Conservation (phyloP, 2,329 filamentous ascomycete species). For the Claviceps paspali region DNA sequence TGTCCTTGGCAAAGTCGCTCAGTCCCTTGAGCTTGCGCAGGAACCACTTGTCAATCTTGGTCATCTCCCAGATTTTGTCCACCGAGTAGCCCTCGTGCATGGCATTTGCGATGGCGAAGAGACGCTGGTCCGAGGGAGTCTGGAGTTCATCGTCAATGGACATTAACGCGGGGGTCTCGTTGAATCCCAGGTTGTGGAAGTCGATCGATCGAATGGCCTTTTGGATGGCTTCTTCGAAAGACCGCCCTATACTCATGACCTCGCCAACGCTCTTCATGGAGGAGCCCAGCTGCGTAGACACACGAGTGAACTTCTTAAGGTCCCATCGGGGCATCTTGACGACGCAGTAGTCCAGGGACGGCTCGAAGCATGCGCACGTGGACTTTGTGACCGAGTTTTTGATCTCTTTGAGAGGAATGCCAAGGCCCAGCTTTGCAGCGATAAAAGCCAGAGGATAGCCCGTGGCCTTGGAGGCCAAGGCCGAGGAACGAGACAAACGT, state of each 20-base stretch:
- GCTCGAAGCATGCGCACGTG: constrained; percentile 96
- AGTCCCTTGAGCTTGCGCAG: constrained; percentile 79
- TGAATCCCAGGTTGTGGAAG: constrained; percentile 89
- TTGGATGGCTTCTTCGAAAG: constrained; percentile 95
- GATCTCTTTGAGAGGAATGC: constrained; percentile 91
- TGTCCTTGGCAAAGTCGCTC: constrained; percentile 71
- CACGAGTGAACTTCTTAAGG: constrained; percentile 94
- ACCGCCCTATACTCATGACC: constrained; percentile 94
- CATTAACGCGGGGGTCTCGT: constrained; percentile 83
- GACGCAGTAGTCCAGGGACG: constrained; percentile 92
- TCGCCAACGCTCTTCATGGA: constrained; percentile 99
- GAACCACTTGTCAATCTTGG: constrained; percentile 99
- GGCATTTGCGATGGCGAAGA: constrained; percentile 95
- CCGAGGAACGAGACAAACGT: constrained; percentile 85
- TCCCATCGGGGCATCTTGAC: constrained; percentile 99
- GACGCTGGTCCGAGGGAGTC: constrained; percentile 89
- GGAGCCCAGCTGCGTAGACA: constrained; percentile 88
- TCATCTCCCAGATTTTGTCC: constrained; percentile 96
- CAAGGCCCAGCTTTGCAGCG: constrained; percentile 87
- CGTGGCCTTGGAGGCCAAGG: constrained; percentile 90
- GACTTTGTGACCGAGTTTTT: constrained; percentile 90
- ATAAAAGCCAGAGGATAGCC: constrained; percentile 94
- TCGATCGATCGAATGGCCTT: constrained; percentile 95
- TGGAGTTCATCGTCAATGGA: constrained; percentile 91
- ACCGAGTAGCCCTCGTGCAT: constrained; percentile 91